Percentiles rank a stretch among this genome's conserved stretches.
phyloP scores from a whole-genome alignment of 164 flowering plant species.

The Houttuynia cordata region DNA sequence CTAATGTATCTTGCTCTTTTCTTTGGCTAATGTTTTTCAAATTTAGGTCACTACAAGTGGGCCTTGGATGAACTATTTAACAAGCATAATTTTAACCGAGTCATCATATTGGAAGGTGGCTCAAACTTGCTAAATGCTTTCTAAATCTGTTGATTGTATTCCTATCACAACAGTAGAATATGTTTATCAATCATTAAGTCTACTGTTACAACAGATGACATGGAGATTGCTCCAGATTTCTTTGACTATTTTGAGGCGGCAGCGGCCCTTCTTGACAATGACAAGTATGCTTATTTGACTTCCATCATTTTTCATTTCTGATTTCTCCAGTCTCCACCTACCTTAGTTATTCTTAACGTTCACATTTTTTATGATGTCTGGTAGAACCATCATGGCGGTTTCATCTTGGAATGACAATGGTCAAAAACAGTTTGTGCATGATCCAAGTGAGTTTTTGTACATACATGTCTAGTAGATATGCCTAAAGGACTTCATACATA shows the following conservation, averaged over 20 bases:
- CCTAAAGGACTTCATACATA: no score
- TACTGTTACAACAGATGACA: constrained; percentile 62
- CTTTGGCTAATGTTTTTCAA: constrained; percentile 4
- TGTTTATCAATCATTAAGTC: background rate
- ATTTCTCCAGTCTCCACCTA: background rate
- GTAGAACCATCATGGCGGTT: constrained; percentile 90
- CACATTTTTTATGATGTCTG: constrained; percentile 1
- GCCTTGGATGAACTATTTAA: constrained; percentile 76
- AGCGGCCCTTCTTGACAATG: constrained; percentile 68
- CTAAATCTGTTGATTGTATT: background rate
- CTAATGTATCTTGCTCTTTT: constrained; percentile 1
- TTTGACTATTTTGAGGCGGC: constrained; percentile 93
- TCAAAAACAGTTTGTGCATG: constrained; percentile 92
- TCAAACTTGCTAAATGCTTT: constrained; percentile 1
- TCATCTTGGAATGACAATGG: constrained; percentile 99
- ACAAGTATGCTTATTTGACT: constrained; percentile 45
- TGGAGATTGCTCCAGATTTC: constrained; percentile 95
- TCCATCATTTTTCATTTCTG: background rate
- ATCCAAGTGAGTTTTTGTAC: constrained; percentile 56
- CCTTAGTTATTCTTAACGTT: background rate
- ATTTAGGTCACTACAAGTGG: constrained; percentile 92
- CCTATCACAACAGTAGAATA: background rate
- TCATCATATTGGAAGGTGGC: constrained; percentile 91
- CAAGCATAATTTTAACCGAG: constrained; percentile 70
- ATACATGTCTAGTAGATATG: background rate